Evolutionary conservation across 768 basidiomycete species (phyloP).

Genomic region (Boletales sp.): DNA sequence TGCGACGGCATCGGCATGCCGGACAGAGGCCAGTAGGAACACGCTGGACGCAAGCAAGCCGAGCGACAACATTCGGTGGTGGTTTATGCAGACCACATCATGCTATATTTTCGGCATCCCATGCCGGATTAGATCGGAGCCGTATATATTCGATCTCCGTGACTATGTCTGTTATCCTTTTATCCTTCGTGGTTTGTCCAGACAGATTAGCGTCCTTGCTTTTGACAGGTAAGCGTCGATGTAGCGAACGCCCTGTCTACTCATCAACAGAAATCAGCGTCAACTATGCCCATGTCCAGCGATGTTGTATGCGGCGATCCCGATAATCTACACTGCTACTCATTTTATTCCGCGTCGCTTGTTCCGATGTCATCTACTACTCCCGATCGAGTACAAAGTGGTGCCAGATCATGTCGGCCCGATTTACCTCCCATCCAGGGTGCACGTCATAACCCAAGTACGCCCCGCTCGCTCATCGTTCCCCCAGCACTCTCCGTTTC

Average conservation of each 20-base stretch:
- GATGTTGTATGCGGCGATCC: constrained; percentile 6
- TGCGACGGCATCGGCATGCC: constrained; percentile 51
- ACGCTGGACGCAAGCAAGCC: constrained; percentile 16
- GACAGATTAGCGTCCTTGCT: background rate
- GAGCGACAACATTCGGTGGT: constrained; percentile 20
- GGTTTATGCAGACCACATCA: background rate
- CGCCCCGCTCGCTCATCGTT: constrained; percentile 7
- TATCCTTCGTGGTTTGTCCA: background rate
- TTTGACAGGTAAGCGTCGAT: constrained; percentile 15
- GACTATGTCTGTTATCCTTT: constrained; percentile 1
- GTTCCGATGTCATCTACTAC: constrained; percentile 12
- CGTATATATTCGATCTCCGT: constrained; percentile 12
- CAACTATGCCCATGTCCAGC: background rate
- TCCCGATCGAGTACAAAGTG: constrained; percentile 8
- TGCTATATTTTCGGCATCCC: constrained; percentile 16
- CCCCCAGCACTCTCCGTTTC: constrained; percentile 13
- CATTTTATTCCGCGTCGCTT: constrained; percentile 5
- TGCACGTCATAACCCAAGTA: background rate
- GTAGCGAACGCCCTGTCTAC: background rate
- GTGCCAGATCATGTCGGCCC: background rate
- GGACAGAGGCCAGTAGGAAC: constrained; percentile 32
- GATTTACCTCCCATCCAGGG: background rate
- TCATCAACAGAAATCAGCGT: constrained; percentile 2
- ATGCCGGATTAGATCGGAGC: constrained; percentile 20
- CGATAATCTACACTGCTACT: constrained; percentile 5